Percentiles rank a stretch among this genome's conserved stretches.
Evolutionary conservation across 208 protist species (phyloP).

Genomic region (Trypanosoma conorhini): DNA sequence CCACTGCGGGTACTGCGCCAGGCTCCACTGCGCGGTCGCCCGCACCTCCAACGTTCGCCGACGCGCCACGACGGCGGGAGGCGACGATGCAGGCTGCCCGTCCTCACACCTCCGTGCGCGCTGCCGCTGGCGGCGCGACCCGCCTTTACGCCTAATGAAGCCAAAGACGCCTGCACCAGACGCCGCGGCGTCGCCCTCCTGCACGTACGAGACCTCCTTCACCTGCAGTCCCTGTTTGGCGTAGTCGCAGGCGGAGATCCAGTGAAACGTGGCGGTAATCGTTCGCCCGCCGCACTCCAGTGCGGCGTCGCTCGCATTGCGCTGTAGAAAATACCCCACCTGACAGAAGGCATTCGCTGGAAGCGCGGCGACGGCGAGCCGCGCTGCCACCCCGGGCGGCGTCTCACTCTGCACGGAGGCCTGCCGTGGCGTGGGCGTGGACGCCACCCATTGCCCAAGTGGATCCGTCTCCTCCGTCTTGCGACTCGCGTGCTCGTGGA

Average conservation of each 20-base stretch:
- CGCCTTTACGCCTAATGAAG: not conserved
- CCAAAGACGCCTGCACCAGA: not conserved
- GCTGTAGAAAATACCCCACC: slow-evolving; percentile 13
- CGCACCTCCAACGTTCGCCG: slow-evolving; percentile 6
- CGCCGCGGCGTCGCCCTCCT: not conserved
- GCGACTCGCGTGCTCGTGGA: not conserved
- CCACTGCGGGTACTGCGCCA: slow-evolving; percentile 21
- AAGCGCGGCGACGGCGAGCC: not conserved
- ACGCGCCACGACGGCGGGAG: not conserved
- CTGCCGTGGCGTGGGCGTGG: not conserved
- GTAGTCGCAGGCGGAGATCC: slow-evolving; percentile 26
- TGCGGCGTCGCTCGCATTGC: not conserved
- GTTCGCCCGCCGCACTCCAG: not conserved
- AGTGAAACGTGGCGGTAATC: slow-evolving; percentile 7
- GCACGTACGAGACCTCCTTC: slow-evolving; percentile 17
- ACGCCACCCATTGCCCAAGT: not conserved
- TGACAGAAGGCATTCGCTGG: slow-evolving; percentile 24
- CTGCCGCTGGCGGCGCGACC: not conserved
- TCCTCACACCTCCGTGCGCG: not conserved
- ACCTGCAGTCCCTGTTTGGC: slow-evolving; percentile 16
- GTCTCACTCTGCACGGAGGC: not conserved
- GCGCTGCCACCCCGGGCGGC: not conserved
- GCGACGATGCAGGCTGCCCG: not conserved
- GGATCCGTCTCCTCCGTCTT: not conserved
- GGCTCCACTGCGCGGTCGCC: slow-evolving; percentile 17